Evolutionary conservation across 768 basidiomycete species (phyloP), one percentile per base, ranked within the genome.

Genomic region (Boletus rubescentipes): DNA sequence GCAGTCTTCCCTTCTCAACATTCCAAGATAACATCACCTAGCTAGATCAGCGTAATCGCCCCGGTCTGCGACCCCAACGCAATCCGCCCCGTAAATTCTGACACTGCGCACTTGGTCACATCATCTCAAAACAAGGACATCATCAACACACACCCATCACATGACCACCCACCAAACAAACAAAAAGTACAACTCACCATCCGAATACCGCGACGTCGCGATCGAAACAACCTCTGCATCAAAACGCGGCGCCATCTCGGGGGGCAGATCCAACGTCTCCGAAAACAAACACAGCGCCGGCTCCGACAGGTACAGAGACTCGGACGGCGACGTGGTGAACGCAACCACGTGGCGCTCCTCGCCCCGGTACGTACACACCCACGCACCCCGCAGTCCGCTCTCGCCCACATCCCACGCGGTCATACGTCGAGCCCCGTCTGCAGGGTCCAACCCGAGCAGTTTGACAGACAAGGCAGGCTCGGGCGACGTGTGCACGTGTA

Each of bases 41-140:
- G n/a, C n/a, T 8, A 55, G 9, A 55, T 3, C 29, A 45, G 34
- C 23, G 34, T 54, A 14, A 55, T 67, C 10, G 7, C 20, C 10
- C 79, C 79, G 12, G 68, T 61, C 42, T 73, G 52, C 57, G 73
- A 74, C 9, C 75, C 78, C 44, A 78, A 58, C 3, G 73, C 65
- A 40, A 81, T 75, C n/a, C 56, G 68, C 9, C 79, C 79, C 47
- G 62, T 75, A 26, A 71, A 63, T 52, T 81, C 80, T 5, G 72
- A 72, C 42, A 81, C 69, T 3, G 76, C 70, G 53, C 78, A 81
- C 51, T 63, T 66, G 2, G 61, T 73, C 14, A 53, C 39, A 3
- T 30, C 34, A n/a, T 15, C 53, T 36, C 2, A 5, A 50, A 10
- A 16, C 15, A 23, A 15, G 7, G 23, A n/a, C 29, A 38, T 41